These are phyloP conservation scores for Tetracladium marchalianum DNA, from an alignment of 495 filamentous ascomycete genomes.

Conservation along the genomic window DNA sequence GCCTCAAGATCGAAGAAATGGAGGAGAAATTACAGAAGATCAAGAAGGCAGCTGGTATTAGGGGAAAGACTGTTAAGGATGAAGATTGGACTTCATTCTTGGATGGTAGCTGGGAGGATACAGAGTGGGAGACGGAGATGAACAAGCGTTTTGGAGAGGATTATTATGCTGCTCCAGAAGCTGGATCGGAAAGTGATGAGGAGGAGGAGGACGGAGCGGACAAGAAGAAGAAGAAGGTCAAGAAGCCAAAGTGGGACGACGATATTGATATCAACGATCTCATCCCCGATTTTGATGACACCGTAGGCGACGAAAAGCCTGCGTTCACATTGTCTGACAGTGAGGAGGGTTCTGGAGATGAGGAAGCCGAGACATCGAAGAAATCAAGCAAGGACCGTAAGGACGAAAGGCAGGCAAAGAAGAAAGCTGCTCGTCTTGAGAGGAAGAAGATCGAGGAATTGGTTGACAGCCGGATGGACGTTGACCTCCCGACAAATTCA, in stretches of 20 bases:
- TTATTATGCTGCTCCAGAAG: slow-evolving; percentile 68
- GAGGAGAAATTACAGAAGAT: slow-evolving; percentile 74
- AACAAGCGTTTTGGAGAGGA: slow-evolving; percentile 71
- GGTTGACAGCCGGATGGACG: slow-evolving; percentile 72
- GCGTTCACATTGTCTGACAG: slow-evolving; percentile 43
- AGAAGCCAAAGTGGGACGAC: slow-evolving; percentile 93
- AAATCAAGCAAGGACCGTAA: slow-evolving; percentile 55
- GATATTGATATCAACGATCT: slow-evolving; percentile 95
- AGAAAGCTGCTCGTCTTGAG: slow-evolving; percentile 65
- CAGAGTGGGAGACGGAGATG: slow-evolving; percentile 85
- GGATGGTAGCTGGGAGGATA: slow-evolving; percentile 77
- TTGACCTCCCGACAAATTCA: slow-evolving; percentile 28
- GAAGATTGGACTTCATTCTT: slow-evolving; percentile 74
- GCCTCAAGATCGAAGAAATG: slow-evolving; percentile 79
- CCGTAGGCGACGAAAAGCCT: slow-evolving; percentile 37
- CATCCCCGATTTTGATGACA: slow-evolving; percentile 72
- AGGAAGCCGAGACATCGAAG: slow-evolving; percentile 30
- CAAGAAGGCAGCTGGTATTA: slow-evolving; percentile 75
- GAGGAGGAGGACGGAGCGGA: slow-evolving; percentile 27
- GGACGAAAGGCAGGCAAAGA: slow-evolving; percentile 58
- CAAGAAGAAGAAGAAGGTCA: slow-evolving; percentile 51
- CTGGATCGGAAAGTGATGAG: slow-evolving; percentile 27
- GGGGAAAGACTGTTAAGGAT: slow-evolving; percentile 55
- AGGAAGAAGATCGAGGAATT: slow-evolving; percentile 75
- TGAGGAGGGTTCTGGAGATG: slow-evolving; percentile 36